Evolutionary conservation across 306 rosid genomes (phyloP).

Genomic region (Cercis canadensis): DNA sequence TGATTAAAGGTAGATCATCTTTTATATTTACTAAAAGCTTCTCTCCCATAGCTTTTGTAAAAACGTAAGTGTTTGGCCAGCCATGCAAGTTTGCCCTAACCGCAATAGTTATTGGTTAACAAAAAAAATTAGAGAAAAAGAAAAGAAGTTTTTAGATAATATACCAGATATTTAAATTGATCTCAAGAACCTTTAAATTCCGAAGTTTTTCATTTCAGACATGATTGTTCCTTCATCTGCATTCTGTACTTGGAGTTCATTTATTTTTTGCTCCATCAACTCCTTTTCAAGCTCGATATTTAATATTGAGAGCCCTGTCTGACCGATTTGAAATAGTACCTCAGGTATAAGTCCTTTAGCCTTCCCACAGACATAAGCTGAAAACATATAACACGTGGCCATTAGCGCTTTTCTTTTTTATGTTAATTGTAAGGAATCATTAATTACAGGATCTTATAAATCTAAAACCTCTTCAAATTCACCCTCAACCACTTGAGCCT

Average conservation of each 20-base stretch:
- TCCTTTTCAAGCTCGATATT: slow-evolving; percentile 28
- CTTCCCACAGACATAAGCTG: too few relatives aligned
- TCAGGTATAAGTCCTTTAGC: too few relatives aligned
- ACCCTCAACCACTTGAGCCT: too few relatives aligned
- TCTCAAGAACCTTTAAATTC: slow-evolving; percentile 45
- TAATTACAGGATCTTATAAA: too few relatives aligned
- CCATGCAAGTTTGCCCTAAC: slow-evolving; percentile 53
- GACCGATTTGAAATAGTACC: too few relatives aligned
- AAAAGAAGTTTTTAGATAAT: too few relatives aligned
- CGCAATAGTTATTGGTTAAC: background rate
- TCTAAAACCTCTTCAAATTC: too few relatives aligned
- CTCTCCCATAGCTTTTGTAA: slow-evolving; percentile 61
- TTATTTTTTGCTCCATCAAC: slow-evolving; percentile 16
- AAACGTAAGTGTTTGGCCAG: slow-evolving; percentile 56
- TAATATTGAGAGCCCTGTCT: slow-evolving; percentile 18
- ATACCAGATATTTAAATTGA: too few relatives aligned
- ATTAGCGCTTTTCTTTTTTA: too few relatives aligned
- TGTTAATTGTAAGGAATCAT: too few relatives aligned
- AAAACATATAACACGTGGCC: too few relatives aligned
- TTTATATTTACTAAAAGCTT: slow-evolving; percentile 33
- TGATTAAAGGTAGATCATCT: slow-evolving; percentile 29
- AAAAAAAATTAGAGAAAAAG: background rate
- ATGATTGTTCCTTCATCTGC: slow-evolving; percentile 17
- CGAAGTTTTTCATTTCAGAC: slow-evolving; percentile 43
- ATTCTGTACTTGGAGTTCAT: slow-evolving; percentile 24